Evolutionary conservation across 2,329 filamentous ascomycete species (phyloP).

Genomic region (Scytalidium lignicola): DNA sequence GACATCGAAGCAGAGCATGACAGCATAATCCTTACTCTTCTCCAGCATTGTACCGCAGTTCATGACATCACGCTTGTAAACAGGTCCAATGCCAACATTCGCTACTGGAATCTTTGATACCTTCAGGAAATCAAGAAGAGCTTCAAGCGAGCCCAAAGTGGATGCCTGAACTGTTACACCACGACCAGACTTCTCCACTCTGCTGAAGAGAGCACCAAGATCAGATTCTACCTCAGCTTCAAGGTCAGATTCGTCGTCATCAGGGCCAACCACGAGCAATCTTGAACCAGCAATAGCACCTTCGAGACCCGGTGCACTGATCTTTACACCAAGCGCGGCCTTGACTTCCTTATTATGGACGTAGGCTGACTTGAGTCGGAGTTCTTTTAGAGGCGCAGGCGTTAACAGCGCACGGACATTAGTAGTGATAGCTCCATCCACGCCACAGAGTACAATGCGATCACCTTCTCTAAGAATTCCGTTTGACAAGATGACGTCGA

Average conservation of each 20-base stretch:
- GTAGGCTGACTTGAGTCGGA: constrained; percentile 92
- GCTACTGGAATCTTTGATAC: constrained; percentile 95
- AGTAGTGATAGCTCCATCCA: constrained; percentile 92
- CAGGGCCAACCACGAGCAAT: constrained; percentile 85
- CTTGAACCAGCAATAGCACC: constrained; percentile 94
- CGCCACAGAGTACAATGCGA: constrained; percentile 88
- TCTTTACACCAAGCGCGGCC: constrained; percentile 97
- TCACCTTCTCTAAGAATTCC: constrained; percentile 93
- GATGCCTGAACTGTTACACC: constrained; percentile 97
- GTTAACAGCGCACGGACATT: constrained; percentile 94
- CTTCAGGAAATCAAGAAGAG: constrained; percentile 91
- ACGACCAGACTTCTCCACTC: constrained; percentile 85
- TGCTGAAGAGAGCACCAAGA: constrained; percentile 83
- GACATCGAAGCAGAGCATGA: constrained; percentile 99
- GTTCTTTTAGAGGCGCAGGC: constrained; percentile 84
- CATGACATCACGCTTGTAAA: constrained; percentile 97
- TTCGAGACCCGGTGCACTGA: constrained; percentile 91
- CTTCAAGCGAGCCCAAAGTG: constrained; percentile 93
- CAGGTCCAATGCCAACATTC: constrained; percentile 94
- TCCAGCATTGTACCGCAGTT: constrained; percentile 94
- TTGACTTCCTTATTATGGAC: constrained; percentile 99
- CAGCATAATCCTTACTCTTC: constrained; percentile 90
- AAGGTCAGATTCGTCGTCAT: constrained; percentile 95
- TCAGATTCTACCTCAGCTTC: constrained; percentile 96
- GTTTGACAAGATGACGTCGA: constrained; percentile 94